phyloP scores from a whole-genome alignment of 257 asterid species.

The Solanum appendiculatum region DNA sequence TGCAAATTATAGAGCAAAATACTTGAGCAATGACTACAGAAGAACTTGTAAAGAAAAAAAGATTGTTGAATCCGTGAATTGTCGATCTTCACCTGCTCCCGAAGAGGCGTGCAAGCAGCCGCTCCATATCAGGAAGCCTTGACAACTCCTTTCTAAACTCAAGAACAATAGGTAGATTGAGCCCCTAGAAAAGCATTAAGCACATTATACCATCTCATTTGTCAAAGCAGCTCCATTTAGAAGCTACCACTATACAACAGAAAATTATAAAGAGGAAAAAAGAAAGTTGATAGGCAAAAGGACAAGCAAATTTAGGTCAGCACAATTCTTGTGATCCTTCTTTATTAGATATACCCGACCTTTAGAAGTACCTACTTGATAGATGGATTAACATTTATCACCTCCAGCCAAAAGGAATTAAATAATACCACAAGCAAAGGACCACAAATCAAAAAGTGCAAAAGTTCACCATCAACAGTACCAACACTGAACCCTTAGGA shows the following conservation, averaged over 20 bases:
- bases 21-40: background rate
- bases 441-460: background rate
- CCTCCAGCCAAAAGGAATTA: background rate
- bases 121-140: constrained; percentile 90
- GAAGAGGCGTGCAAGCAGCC: constrained; percentile 81
- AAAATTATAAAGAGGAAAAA: background rate
- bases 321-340: background rate
- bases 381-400: background rate
- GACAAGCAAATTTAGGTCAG: background rate
- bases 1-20: constrained; percentile 2
- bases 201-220: background rate
- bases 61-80: background rate
- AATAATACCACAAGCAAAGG: background rate
- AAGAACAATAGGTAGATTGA: constrained; percentile 48
- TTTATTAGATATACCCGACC: background rate
- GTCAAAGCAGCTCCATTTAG: background rate
- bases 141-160: constrained; percentile 80
- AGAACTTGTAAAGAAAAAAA: background rate
- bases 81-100: constrained; percentile 58
- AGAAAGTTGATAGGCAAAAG: background rate
- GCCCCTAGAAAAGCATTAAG: constrained; percentile 37
- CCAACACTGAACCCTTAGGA: constrained; percentile 2
- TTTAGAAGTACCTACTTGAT: background rate
- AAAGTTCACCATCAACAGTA: background rate
- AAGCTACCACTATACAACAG: background rate